A percentile compares a stretch with the other conserved stretches of the same genome.
phyloP scores from a whole-genome alignment of 1,284 basidiomycete species.

The Cerrena zonata region DNA sequence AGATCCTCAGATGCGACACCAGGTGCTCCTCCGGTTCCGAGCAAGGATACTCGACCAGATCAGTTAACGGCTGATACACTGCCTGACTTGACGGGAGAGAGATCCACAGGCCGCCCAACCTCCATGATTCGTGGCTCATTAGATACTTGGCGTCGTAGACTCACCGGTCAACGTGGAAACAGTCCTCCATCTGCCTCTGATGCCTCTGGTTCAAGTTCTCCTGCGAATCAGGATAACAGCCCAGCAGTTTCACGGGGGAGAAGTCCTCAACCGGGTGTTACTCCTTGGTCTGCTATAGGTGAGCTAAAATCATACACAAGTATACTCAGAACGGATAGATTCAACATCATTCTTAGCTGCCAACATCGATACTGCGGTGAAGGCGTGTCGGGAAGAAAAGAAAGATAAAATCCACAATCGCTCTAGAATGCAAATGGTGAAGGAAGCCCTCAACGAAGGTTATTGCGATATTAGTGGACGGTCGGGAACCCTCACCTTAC shows the following conservation, averaged over 20 bases:
- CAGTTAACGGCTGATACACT: slow-evolving; percentile 8
- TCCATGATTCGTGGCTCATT: slow-evolving; percentile 10
- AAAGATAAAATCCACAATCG: slow-evolving; percentile 57
- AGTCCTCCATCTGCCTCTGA: slow-evolving; percentile 8
- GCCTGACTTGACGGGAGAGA: neutral
- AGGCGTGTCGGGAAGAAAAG: slow-evolving; percentile 69
- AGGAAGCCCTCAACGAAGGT: slow-evolving; percentile 70
- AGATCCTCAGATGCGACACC: neutral
- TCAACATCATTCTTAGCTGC: slow-evolving; percentile 36
- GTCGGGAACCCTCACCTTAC: slow-evolving; percentile 53
- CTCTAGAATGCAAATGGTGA: slow-evolving; percentile 65
- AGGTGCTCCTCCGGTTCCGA: neutral
- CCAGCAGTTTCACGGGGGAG: slow-evolving; percentile 12
- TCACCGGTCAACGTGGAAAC: slow-evolving; percentile 20
- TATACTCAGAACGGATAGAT: too few relatives aligned
- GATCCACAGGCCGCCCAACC: neutral
- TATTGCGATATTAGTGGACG: slow-evolving; percentile 80
- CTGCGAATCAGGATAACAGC: slow-evolving; percentile 1
- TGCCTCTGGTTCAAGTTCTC: neutral
- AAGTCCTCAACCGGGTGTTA: slow-evolving; percentile 32
- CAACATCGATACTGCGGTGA: slow-evolving; percentile 73
- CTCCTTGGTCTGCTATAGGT: slow-evolving; percentile 61
- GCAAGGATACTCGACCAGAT: slow-evolving; percentile 2
- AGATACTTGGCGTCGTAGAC: slow-evolving; percentile 26
- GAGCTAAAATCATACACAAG: too few relatives aligned